Percentiles rank a stretch among this genome's conserved stretches.
Evolutionary conservation across 306 rosid genomes (phyloP).

Genomic region (Datisca glomerata): DNA sequence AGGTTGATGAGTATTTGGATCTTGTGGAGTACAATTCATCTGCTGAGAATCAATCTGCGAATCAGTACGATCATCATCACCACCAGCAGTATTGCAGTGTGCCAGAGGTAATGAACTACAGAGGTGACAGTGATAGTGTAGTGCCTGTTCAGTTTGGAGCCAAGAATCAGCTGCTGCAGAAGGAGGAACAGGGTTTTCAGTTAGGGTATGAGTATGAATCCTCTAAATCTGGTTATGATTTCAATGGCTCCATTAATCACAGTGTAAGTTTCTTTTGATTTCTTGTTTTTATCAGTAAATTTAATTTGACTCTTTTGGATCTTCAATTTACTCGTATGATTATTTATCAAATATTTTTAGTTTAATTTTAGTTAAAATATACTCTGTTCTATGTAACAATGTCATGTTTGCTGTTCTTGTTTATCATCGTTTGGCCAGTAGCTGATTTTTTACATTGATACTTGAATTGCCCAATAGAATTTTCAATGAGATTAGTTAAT

Average conservation of each 20-base stretch:
- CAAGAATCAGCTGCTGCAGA: slow-evolving; percentile 21
- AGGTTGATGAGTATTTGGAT: slow-evolving; percentile 77
- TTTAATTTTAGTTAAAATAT: too few relatives aligned
- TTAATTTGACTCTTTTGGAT: too few relatives aligned
- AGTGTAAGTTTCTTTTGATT: slow-evolving; percentile 27
- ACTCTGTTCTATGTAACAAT: too few relatives aligned
- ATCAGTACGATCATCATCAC: slow-evolving; percentile 12
- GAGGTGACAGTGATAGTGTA: slow-evolving; percentile 41
- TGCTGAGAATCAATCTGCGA: slow-evolving; percentile 24
- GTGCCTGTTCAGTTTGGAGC: slow-evolving; percentile 57
- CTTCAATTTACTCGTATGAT: too few relatives aligned
- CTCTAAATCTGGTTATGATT: slow-evolving; percentile 40
- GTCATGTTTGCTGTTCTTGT: too few relatives aligned
- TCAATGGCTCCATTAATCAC: slow-evolving; percentile 46
- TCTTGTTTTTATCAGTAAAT: not conserved
- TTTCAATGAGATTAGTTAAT: too few relatives aligned
- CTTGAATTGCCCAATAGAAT: too few relatives aligned
- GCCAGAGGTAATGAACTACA: slow-evolving; percentile 29
- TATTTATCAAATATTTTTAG: too few relatives aligned
- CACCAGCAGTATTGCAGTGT: slow-evolving; percentile 26
- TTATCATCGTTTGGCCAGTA: too few relatives aligned
- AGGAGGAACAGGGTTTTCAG: slow-evolving; percentile 38
- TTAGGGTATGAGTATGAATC: slow-evolving; percentile 53
- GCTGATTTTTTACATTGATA: too few relatives aligned
- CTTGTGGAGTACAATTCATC: slow-evolving; percentile 60